Evolutionary conservation across 345 rosid genomes (phyloP).

Genomic region (Trapa bicornis): DNA sequence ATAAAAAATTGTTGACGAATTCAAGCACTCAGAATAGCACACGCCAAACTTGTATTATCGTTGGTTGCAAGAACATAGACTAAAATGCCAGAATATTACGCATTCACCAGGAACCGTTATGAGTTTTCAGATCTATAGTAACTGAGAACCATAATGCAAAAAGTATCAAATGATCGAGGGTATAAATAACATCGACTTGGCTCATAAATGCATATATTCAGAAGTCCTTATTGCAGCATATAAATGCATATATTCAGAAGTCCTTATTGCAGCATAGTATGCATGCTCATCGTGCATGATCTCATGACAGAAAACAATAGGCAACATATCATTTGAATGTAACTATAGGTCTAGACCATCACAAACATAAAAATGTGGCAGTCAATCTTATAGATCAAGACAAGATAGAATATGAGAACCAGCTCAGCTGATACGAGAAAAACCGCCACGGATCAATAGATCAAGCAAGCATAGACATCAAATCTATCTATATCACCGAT

Average conservation of each 20-base stretch:
- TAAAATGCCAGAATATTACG: neutral
- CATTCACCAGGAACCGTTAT: neutral
- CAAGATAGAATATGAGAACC: neutral
- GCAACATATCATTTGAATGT: neutral
- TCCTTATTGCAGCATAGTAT: too few relatives aligned
- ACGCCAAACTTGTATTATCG: neutral
- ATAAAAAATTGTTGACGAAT: neutral
- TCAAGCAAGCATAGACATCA: neutral
- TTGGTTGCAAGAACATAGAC: neutral
- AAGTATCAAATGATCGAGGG: neutral
- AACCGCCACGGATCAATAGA: neutral
- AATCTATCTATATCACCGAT: neutral
- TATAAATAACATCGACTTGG: neutral
- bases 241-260: too few relatives aligned
- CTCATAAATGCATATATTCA: too few relatives aligned
- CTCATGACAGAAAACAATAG: too few relatives aligned
- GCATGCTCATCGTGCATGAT: too few relatives aligned
- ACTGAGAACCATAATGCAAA: neutral
- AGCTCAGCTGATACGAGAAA: neutral
- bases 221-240: too few relatives aligned
- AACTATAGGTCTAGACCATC: neutral
- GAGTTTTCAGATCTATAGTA: neutral
- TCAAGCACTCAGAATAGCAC: neutral
- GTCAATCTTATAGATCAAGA: neutral
- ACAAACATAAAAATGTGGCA: neutral